These are phyloP conservation scores for Picea sitchensis DNA, from an alignment of 75 land plant species.

Conservation along the genomic window DNA sequence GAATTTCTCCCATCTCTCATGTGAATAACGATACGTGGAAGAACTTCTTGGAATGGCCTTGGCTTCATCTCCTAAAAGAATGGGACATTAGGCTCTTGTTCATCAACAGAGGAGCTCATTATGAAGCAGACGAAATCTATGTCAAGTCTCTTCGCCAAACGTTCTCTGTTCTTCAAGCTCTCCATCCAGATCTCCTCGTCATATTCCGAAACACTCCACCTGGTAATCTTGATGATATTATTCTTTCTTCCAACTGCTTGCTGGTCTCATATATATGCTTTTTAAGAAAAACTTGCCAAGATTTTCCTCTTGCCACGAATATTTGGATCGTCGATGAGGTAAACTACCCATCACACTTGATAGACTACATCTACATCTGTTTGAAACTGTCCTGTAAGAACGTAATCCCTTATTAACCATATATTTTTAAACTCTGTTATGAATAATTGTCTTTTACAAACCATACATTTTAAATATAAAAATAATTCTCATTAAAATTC, in stretches of 20 bases:
- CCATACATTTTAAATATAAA: too few species aligned
- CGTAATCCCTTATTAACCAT: too few species aligned
- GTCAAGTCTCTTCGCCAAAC: background rate
- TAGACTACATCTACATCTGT: too few species aligned
- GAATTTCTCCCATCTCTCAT: slow-evolving; percentile 2
- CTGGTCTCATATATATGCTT: background rate
- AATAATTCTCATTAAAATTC: too few species aligned
- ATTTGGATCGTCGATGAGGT: background rate
- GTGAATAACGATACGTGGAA: background rate
- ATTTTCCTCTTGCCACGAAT: background rate
- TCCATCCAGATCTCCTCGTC: slow-evolving; percentile 16
- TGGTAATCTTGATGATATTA: slow-evolving; percentile 4
- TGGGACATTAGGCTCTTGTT: slow-evolving; percentile 4
- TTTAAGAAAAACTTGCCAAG: background rate
- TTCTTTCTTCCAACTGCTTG: background rate
- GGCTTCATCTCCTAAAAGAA: background rate
- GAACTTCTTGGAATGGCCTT: slow-evolving; percentile 17
- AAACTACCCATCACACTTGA: too few species aligned
- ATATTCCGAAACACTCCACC: slow-evolving; percentile 23
- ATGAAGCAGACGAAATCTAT: slow-evolving; percentile 15
- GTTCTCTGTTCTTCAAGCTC: slow-evolving; percentile 13
- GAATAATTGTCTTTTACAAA: too few species aligned
- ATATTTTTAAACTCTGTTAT: too few species aligned
- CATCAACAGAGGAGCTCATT: slow-evolving; percentile 27
- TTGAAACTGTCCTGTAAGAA: too few species aligned